A percentile compares a stretch with the other conserved stretches of the same genome.
phyloP scores from a whole-genome alignment of 257 asterid species.

The Lycium ferocissimum region DNA sequence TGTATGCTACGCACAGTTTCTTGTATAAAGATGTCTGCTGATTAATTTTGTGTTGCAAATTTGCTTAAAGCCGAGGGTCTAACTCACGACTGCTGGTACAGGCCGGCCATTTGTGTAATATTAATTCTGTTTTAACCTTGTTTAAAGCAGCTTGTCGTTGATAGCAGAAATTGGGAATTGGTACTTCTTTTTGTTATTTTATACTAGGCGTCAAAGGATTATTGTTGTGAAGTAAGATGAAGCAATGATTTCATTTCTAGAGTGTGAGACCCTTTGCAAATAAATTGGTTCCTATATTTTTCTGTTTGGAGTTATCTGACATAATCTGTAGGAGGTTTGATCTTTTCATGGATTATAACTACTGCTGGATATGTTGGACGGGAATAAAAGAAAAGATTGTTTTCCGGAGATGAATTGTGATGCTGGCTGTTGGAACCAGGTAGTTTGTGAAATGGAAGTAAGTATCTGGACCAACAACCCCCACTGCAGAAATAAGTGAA shows the following conservation, averaged over 20 bases:
- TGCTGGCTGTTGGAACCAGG: background rate
- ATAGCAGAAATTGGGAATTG: background rate
- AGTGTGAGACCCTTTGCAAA: background rate
- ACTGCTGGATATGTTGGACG: background rate
- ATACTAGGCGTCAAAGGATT: background rate
- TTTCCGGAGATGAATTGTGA: background rate
- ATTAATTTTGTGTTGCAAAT: background rate
- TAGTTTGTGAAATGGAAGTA: background rate
- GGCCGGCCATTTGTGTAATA: background rate
- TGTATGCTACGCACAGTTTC: background rate
- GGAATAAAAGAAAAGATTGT: background rate
- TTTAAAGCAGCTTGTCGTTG: background rate
- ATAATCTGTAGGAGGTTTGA: background rate
- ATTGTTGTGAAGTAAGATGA: background rate
- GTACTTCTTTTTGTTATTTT: background rate
- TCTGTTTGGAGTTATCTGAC: too few species aligned
- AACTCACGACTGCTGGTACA: background rate
- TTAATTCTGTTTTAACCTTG: background rate
- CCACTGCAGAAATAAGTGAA: background rate
- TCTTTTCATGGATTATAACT: background rate
- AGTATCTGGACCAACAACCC: background rate
- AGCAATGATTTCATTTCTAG: background rate
- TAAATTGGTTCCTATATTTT: too few species aligned
- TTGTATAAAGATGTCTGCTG: conserved; percentile 17
- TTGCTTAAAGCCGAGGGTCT: background rate